Conservation (phyloP, 495 filamentous ascomycete species). For the Bryoglossum gracile region DNA sequence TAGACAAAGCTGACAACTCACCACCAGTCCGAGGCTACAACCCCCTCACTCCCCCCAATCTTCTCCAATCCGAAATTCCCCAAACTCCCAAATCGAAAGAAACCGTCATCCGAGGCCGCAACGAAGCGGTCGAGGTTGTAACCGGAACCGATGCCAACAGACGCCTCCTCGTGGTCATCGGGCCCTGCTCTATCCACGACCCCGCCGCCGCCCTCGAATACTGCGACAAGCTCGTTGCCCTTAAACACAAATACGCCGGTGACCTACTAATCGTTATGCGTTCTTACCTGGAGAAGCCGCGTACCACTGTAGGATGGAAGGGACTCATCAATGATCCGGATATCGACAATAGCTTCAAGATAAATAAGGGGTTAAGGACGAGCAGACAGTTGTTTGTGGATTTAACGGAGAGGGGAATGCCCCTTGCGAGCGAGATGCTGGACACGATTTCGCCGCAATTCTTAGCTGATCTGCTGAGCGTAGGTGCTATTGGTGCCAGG, state of each 20-base stretch:
- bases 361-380: constrained; percentile 90
- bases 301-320: constrained; percentile 99
- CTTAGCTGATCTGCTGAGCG: constrained; percentile 84
- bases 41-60: constrained; percentile 84
- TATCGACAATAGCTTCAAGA: constrained; percentile 97
- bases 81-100: constrained; percentile 68
- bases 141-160: constrained; percentile 67
- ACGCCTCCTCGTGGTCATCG: constrained; percentile 85
- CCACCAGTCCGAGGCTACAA: constrained; percentile 77
- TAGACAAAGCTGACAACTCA: constrained; percentile 6
- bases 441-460: constrained; percentile 99
- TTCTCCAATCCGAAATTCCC: constrained; percentile 90
- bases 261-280: constrained; percentile 96
- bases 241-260: constrained; percentile 85
- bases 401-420: constrained; percentile 90
- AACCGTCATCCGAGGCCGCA: constrained; percentile 73
- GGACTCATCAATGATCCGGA: constrained; percentile 98
- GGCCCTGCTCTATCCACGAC: constrained; percentile 97
- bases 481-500: constrained; percentile 89
- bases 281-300: constrained; percentile 96
- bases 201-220: constrained; percentile 88
- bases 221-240: constrained; percentile 69
- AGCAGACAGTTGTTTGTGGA: constrained; percentile 92
- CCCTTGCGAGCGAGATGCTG: constrained; percentile 96
- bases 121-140: constrained; percentile 74